Base-by-base conservation (phyloP, 2,329 filamentous ascomycete species). In the Nemania serpens region DNA sequence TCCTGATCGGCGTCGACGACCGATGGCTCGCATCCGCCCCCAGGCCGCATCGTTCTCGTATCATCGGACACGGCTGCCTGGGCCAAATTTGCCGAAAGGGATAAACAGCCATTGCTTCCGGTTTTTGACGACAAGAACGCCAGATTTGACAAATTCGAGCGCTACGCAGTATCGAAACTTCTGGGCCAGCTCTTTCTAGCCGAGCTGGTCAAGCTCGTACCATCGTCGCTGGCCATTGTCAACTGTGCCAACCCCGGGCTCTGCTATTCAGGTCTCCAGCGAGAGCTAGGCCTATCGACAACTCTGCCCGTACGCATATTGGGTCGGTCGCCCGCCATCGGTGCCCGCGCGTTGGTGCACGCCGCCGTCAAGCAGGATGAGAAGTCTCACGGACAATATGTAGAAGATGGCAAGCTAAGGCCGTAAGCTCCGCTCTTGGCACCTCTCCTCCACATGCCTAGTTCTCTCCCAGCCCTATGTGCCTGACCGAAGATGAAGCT, bases 121-220 rank as follows among this genome's bases (percentile, higher is more conserved):
- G 43, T 12, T 7, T 46, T 46, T 20, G 22, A 46, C 7, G 43
- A 46, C 43, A 29, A 29, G 22, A 25, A 25, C 3, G 20, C 43
- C 11, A 46, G 11, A 5, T 29, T 29, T 3, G 22, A 46, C 11
- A 46, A 29, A 3, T 46, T 10, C 7, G 62, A 69, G 12, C 51
- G 63, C 2, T 66, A 70, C 29, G 11, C 20, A 1, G 61, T 43
- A 0, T 68, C 66, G 1, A 74, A 74, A 56, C 65, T 71, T 0
- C 60, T 75, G 5, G 65, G 61, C 20, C 67, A 71, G n/a, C 55
- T 74, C 3, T 74, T 73, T 51, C 10, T 75, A 2, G 61, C 61
- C 34, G 69, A 73, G 34, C 54, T 75, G 1, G 59, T 55, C 1
- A 69, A 70, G 18, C 68, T 65, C 20, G 65, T 74, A 1, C 63